These are phyloP conservation scores for Paraphoma chrysanthemicola DNA, from an alignment of 2,329 filamentous ascomycete genomes.

Conservation along the genomic window DNA sequence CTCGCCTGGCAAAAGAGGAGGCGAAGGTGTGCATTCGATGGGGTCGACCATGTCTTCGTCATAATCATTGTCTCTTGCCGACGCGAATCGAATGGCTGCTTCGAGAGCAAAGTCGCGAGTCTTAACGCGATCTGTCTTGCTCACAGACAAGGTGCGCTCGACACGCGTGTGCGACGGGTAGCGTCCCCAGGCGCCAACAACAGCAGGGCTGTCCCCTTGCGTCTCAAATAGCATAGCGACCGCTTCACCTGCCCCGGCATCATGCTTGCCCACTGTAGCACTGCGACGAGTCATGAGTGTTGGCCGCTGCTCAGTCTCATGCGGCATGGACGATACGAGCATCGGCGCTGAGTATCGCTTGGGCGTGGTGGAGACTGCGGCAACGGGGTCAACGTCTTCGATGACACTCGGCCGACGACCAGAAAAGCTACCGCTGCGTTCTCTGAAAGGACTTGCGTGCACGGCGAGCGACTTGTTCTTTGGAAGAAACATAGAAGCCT, in stretches of 20 bases:
- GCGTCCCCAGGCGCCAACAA: conserved; percentile 53
- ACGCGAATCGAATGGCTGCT: conserved; percentile 34
- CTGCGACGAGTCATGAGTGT: conserved; percentile 19
- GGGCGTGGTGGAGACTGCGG: neutral
- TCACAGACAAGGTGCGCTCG: conserved; percentile 50
- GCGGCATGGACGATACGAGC: conserved; percentile 3
- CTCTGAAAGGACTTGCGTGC: conserved; percentile 37
- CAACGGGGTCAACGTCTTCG: conserved; percentile 2
- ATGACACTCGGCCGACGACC: conserved; percentile 9
- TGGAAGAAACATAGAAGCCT: conserved; percentile 41
- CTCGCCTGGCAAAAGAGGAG: conserved; percentile 25
- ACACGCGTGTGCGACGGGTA: conserved; percentile 56
- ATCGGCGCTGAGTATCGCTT: conserved; percentile 19
- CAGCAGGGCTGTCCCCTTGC: conserved; percentile 31
- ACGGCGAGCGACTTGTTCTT: conserved; percentile 38
- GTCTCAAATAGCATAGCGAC: conserved; percentile 24
- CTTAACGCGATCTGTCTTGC: conserved; percentile 46
- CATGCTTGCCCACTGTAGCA: conserved; percentile 20
- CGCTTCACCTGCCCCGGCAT: conserved; percentile 11
- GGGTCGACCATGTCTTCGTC: conserved; percentile 38
- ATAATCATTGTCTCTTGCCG: conserved; percentile 11
- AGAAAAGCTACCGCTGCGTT: conserved; percentile 37
- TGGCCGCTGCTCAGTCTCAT: neutral
- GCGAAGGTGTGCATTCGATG: conserved; percentile 24
- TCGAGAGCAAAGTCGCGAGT: conserved; percentile 54